Evolutionary conservation across 768 basidiomycete genomes (phyloP), one percentile per base, ranked within the genome.

Genomic region (Lactifluus piperatus): DNA sequence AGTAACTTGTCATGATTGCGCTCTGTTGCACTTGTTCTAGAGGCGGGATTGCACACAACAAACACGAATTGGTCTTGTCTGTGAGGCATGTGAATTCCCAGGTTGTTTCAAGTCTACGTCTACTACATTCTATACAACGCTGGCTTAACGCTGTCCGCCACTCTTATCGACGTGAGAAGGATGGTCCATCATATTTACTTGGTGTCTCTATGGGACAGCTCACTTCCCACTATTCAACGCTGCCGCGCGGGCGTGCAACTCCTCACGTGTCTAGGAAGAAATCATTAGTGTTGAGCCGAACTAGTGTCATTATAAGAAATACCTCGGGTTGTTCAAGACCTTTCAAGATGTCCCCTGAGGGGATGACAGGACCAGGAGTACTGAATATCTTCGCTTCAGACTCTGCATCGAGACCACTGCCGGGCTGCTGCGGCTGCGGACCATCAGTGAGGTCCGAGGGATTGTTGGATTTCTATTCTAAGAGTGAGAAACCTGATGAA

Each of bases 401-500:
- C 48, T 75, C 72, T 47, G 66, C 63, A 20, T 59, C 70, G 46
- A 77, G 51, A 3, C 63, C 66, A 7, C 70, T 70, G 5, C 69
- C 70, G n/a, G 65, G 65, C 57, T 71, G 67, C 14, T 67, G 66
- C 7, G 65, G 65, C 57, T 71, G 67, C 14, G 68, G 66, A 8
- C 65, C 55, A 45, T 70, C 71, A 34, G 39, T 45, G 11, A 79
- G 73, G 66, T 83, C 79, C 1, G 74, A 71, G 14, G 82, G 82
- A 63, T 84, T 72, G 57, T 84, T 84, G 6, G 79, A 71, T 72
- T 77, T 82, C 83, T 84, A 50, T 22, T 24, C 22, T 34, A 14
- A 18, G 22, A 2, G 10, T 57, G 48, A 57, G 56, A 14, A 58
- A 16, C 20, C 22, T n/a, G 26, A 11, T 34, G n/a, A 6, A 2